Conservation (phyloP, 768 basidiomycete species). For the Kwoniella sp. region DNA sequence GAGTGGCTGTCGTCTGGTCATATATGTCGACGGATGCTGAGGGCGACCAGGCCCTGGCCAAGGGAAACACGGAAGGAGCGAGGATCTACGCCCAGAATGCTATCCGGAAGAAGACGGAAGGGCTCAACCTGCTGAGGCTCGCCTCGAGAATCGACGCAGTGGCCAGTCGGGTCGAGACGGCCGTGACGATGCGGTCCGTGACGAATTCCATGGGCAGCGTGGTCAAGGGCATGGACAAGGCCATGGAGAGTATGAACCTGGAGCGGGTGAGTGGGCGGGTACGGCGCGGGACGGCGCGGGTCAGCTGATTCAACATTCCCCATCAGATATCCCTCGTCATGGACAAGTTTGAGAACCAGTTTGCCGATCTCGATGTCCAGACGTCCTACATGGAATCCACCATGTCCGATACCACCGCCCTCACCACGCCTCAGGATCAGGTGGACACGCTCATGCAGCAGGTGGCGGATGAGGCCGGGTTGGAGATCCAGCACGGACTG, state of each 20-base stretch:
- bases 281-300: no score
- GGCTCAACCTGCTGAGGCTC: constrained; percentile 82
- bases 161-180: constrained; percentile 92
- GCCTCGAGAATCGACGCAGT: constrained; percentile 94
- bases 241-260: constrained; percentile 99
- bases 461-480: constrained; percentile 93
- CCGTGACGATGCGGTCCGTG: constrained; percentile 88
- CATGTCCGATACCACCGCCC: constrained; percentile 87
- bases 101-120: constrained; percentile 95
- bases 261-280: constrained; percentile 71
- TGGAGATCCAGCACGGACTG: constrained; percentile 89
- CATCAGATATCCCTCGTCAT: constrained; percentile 92
- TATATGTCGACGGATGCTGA: not conserved
- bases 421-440: constrained; percentile 93
- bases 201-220: constrained; percentile 96
- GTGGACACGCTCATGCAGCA: constrained; percentile 86
- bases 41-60: constrained; percentile 89
- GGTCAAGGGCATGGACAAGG: constrained; percentile 96
- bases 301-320: not conserved
- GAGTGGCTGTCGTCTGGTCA: constrained; percentile 12
- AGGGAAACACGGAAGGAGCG: constrained; percentile 94
- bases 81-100: constrained; percentile 97
- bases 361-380: constrained; percentile 94
- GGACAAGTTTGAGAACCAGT: constrained; percentile 98
- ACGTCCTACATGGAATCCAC: constrained; percentile 97